Evolutionary conservation across 2,329 filamentous ascomycete species (phyloP), one percentile per base, ranked within the genome.

Genomic region (Verticillium albo-atrum): DNA sequence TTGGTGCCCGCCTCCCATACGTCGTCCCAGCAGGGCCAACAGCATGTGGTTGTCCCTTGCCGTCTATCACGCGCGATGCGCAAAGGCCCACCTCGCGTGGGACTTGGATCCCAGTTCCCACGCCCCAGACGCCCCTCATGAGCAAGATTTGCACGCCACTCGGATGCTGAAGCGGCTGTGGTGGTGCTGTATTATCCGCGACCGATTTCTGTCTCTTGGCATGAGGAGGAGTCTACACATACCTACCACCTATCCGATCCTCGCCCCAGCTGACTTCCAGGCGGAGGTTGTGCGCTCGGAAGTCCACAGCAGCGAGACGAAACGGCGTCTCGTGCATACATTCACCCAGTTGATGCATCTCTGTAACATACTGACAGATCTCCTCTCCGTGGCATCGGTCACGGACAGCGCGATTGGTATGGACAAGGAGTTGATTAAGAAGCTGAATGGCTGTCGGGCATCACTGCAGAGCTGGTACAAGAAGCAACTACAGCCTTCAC

Each of bases 111-210:
- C 9, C 26, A 54, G 32, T 15, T 20, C 52, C 27, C n/a, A n/a
- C n/a, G n/a, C n/a, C n/a, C n/a, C n/a, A n/a, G n/a, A n/a, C n/a
- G n/a, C n/a, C n/a, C n/a, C n/a, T n/a, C n/a, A n/a, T n/a, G n/a
- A 20, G 28, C 52, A 30, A 17, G 17, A 26, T 6, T 28, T 14
- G 17, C 32, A 25, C 32, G 53, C 4, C 20, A 55, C 3, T 15
- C 28, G 20, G 17, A 55, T 20, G 14, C 30, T 55, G 17, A 9
- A 55, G 30, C 53, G 53, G 17, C 53, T 60, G 9, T 60, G 58
- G 58, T 60, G 58, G 58, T 60, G 58, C 20, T 60, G 58, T 20
- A 54, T 60, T 17, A 28, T 57, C 17, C 58, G 58, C 23, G 58
- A 60, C 26, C 58, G 58, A 23, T 57, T 57, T 55, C 47, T 60